Conservation (phyloP, 2,329 filamentous ascomycete species). For the Colletotrichum tanaceti region DNA sequence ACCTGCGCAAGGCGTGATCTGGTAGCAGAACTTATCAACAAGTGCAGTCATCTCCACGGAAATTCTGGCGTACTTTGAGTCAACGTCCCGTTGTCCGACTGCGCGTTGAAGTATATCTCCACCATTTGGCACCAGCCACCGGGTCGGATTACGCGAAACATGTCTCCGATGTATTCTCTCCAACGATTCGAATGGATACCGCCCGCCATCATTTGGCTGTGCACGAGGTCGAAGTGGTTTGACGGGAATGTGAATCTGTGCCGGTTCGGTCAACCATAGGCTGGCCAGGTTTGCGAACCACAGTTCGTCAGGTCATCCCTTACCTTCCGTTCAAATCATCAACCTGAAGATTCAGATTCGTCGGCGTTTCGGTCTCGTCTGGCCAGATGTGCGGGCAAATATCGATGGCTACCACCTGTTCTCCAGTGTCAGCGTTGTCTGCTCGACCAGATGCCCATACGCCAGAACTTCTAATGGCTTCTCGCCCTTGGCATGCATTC, state of each 20-base stretch:
- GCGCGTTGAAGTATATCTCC: constrained; percentile 87
- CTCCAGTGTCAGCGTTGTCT: constrained; percentile 31
- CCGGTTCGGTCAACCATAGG: constrained; percentile 20
- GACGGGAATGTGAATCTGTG: constrained; percentile 73
- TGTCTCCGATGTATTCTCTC: constrained; percentile 80
- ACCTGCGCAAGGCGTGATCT: constrained; percentile 74
- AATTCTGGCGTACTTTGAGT: constrained; percentile 62
- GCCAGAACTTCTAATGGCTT: neutral
- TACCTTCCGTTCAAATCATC: constrained; percentile 77
- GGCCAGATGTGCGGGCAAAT: constrained; percentile 77
- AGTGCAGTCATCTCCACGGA: constrained; percentile 15
- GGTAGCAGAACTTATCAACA: constrained; percentile 33
- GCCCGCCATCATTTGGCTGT: constrained; percentile 78
- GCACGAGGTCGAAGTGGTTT: constrained; percentile 83
- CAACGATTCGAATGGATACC: constrained; percentile 81
- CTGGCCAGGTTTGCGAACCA: constrained; percentile 47
- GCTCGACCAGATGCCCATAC: neutral
- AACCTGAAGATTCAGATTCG: constrained; percentile 77
- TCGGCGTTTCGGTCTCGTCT: constrained; percentile 64
- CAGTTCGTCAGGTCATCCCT: constrained; percentile 42
- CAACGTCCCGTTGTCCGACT: constrained; percentile 86
- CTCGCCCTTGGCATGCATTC: neutral
- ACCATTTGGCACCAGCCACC: constrained; percentile 90
- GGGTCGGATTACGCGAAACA: constrained; percentile 76
- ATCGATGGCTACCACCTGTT: constrained; percentile 78